phyloP scores from a whole-genome alignment of 225 moss, liverwort and hornwort genomes.

The Physcomitrium patens region DNA sequence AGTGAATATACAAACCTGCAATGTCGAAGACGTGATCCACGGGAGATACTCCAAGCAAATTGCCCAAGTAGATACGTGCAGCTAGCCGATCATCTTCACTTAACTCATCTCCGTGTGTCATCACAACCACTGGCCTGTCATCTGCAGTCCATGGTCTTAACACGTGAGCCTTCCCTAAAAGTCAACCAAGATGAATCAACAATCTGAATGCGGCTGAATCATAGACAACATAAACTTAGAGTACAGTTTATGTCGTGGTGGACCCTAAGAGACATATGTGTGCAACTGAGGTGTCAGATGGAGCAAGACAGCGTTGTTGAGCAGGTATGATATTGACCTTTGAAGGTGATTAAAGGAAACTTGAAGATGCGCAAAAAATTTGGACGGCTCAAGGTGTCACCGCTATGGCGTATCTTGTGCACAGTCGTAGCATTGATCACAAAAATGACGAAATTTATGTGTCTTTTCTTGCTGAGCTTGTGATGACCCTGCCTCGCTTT shows the following conservation, averaged over 20 bases:
- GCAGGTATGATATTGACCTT: slow-evolving; percentile 38
- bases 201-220: not conserved
- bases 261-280: not conserved
- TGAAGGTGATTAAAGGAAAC: slow-evolving; percentile 65
- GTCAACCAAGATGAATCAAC: not conserved
- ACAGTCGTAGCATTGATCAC: slow-evolving; percentile 68
- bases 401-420: slow-evolving; percentile 45
- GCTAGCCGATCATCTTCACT: slow-evolving; percentile 44
- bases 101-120: slow-evolving; percentile 76
- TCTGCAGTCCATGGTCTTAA: slow-evolving; percentile 46
- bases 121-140: slow-evolving; percentile 75
- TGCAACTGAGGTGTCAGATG: slow-evolving; percentile 1
- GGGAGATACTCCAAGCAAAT: slow-evolving; percentile 63
- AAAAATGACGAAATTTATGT: slow-evolving; percentile 68
- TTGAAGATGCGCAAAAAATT: slow-evolving; percentile 62
- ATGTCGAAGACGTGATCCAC: slow-evolving; percentile 76
- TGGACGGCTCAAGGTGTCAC: slow-evolving; percentile 41
- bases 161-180: slow-evolving; percentile 5
- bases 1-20: slow-evolving; percentile 46
- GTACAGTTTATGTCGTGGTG: not conserved
- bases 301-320: not conserved
- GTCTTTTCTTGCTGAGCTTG: slow-evolving; percentile 56
- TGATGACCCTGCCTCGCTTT: slow-evolving; percentile 68
- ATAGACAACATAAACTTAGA: not conserved
- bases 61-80: slow-evolving; percentile 56